A percentile compares a stretch with the other conserved stretches of the same genome.
Conservation (phyloP, 768 basidiomycete genomes). For the Suillus brevipes region DNA sequence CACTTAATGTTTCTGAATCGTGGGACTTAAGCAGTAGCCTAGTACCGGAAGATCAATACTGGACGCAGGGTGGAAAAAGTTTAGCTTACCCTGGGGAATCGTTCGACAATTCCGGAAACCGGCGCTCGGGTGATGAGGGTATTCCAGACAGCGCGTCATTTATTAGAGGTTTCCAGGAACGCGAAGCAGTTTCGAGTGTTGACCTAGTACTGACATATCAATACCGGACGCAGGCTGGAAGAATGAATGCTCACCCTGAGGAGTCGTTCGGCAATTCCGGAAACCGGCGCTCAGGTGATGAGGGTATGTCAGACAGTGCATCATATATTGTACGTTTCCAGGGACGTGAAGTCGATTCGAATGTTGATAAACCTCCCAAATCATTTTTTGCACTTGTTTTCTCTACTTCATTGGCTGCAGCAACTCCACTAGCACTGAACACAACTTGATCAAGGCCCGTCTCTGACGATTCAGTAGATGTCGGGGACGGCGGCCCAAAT, state of each 20-base stretch:
- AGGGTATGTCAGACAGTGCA: conserved; percentile 18
- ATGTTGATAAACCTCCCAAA: conserved; percentile 29
- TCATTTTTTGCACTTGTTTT: conserved; percentile 15
- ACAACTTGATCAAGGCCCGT: conserved; percentile 45
- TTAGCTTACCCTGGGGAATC: conserved; percentile 22
- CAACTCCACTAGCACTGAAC: conserved; percentile 17
- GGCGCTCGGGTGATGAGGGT: conserved; percentile 9
- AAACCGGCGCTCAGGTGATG: conserved; percentile 11
- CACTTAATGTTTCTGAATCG: conserved; percentile 16
- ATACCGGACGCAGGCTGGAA: neutral
- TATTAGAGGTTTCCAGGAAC: conserved; percentile 13
- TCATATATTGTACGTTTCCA: conserved; percentile 19
- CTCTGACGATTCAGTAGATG: conserved; percentile 63
- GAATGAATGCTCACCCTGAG: conserved; percentile 18
- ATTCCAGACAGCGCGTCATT: conserved; percentile 23
- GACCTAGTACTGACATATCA: conserved; percentile 11
- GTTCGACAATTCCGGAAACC: conserved; percentile 16
- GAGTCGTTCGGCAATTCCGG: conserved; percentile 16
- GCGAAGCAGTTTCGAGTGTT: conserved; percentile 14
- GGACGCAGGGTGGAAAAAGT: neutral
- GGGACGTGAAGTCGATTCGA: conserved; percentile 18
- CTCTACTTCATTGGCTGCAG: neutral
- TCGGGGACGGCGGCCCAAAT: conserved; percentile 75
- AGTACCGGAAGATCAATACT: conserved; percentile 9
- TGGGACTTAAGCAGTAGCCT: conserved; percentile 19